phyloP scores from a whole-genome alignment of 495 filamentous ascomycete genomes.

The Pyrenopolyporus hunteri region DNA sequence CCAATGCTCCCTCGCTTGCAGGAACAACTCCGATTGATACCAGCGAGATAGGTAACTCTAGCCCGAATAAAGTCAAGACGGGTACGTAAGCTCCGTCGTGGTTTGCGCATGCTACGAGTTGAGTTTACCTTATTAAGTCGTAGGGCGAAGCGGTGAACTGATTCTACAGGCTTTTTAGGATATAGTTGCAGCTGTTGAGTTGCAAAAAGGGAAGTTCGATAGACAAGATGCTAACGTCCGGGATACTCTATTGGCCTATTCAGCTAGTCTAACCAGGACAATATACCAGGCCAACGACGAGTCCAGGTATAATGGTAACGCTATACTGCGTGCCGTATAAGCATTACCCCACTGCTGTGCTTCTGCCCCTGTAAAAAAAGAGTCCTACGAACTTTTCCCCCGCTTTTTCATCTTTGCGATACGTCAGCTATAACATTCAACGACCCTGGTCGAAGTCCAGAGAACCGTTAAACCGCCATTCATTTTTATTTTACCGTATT shows the following conservation, averaged over 20 bases:
- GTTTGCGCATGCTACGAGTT: conserved; percentile 2
- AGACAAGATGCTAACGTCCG: not conserved
- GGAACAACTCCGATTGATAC: conserved; percentile 17
- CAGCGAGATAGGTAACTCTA: not conserved
- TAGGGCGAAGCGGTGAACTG: conserved; percentile 18
- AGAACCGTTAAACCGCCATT: no score
- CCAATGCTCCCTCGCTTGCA: not conserved
- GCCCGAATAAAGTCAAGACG: conserved; percentile 14
- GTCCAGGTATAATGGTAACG: conserved; percentile 2
- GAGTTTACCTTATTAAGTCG: conserved; percentile 11
- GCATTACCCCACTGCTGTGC: conserved; percentile 16
- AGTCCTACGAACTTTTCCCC: conserved; percentile 21
- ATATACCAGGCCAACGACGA: not conserved
- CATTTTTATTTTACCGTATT: no score
- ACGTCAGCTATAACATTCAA: conserved; percentile 20
- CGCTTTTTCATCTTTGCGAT: conserved; percentile 11
- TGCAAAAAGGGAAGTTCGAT: conserved; percentile 34
- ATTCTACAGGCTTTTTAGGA: conserved; percentile 6
- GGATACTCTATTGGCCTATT: conserved; percentile 15
- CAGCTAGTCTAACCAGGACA: not conserved
- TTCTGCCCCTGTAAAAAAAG: not conserved
- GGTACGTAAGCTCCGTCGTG: conserved; percentile 36
- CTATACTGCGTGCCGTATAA: not conserved
- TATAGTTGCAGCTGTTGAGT: conserved; percentile 1
- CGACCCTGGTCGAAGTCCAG: no score